Percentiles rank a stretch among this genome's conserved stretches.
These are phyloP conservation scores for Fonsecaea pedrosoi DNA, from an alignment of 2,329 filamentous ascomycete genomes.

Conservation along the genomic window DNA sequence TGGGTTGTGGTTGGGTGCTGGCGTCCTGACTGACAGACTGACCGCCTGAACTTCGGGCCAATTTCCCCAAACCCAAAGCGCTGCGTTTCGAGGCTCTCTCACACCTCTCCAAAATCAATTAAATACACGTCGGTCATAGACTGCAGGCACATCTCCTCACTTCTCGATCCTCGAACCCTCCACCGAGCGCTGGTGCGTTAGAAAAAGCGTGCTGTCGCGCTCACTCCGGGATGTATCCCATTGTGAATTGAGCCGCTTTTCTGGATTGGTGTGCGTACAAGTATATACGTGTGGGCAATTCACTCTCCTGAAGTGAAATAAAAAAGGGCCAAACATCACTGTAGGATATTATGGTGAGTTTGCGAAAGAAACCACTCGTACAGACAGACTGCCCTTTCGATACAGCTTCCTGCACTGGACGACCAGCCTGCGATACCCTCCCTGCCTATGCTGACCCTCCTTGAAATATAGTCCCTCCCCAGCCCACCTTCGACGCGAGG, in stretches of 20 bases:
- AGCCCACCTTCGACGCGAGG: neutral
- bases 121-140: neutral
- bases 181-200: no score
- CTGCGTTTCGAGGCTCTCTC: neutral
- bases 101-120: no score
- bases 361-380: no score
- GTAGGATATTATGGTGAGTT: neutral
- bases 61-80: neutral
- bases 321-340: no score
- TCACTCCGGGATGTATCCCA: no score
- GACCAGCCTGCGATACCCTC: neutral
- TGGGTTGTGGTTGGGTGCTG: neutral
- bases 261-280: no score
- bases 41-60: neutral
- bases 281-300: no score
- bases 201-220: no score
- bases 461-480: neutral
- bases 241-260: no score
- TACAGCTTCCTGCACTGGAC: neutral
- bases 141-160: no score
- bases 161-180: no score
- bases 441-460: slow-evolving; percentile 3
- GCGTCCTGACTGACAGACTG: neutral
- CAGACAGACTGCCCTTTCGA: neutral
- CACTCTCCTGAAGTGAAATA: no score